A percentile compares a stretch with the other conserved stretches of the same genome.
Evolutionary conservation across 345 rosid species (phyloP).

Genomic region (Turnera subulata): DNA sequence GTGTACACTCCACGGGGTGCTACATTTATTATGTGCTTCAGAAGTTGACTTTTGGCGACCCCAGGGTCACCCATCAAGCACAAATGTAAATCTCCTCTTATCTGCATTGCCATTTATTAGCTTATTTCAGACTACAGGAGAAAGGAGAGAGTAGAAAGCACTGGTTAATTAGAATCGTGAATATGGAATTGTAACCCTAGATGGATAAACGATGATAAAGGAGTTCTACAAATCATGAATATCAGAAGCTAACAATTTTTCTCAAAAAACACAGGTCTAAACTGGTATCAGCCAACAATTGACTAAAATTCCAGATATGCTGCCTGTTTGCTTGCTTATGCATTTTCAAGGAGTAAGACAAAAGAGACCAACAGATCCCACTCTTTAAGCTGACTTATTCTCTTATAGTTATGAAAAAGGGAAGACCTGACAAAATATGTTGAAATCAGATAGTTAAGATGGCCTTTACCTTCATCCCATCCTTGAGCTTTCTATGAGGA

Average conservation of each 20-base stretch:
- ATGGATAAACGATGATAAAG: no score
- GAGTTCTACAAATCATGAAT: no score
- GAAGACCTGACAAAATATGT: background rate
- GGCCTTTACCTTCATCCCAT: slow-evolving; percentile 87
- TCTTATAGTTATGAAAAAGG: no score
- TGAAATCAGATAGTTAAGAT: background rate
- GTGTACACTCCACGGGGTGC: slow-evolving; percentile 96
- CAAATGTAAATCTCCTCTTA: slow-evolving; percentile 92
- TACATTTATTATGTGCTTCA: slow-evolving; percentile 92
- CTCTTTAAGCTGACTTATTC: no score
- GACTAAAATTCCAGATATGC: no score
- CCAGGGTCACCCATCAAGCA: slow-evolving; percentile 99
- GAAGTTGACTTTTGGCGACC: slow-evolving; percentile 98
- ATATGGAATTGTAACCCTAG: no score
- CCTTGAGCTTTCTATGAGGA: slow-evolving; percentile 90
- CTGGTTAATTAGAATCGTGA: no score
- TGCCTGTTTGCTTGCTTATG: no score
- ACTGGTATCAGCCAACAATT: background rate
- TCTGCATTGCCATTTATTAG: slow-evolving; percentile 42
- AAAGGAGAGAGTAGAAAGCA: background rate
- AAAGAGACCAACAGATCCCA: no score
- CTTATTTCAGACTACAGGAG: background rate
- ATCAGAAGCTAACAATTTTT: no score
- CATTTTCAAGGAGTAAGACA: no score
- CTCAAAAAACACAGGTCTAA: background rate